A percentile compares a stretch with the other conserved stretches of the same genome.
Conservation (phyloP, 2,329 filamentous ascomycete genomes). For the Colletotrichum sp. region DNA sequence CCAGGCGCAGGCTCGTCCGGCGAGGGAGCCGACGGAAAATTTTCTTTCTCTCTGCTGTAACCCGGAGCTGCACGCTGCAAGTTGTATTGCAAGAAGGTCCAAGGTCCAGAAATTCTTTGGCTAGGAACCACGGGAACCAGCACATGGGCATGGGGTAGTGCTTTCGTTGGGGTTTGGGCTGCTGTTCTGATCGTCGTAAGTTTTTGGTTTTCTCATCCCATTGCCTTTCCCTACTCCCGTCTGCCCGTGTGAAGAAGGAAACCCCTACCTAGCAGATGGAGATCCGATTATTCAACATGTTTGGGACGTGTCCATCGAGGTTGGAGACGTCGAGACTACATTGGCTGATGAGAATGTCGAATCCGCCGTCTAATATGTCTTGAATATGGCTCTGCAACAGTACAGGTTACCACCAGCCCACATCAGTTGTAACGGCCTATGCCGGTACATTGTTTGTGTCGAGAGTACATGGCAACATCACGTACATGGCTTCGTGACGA, state of each 20-base stretch:
- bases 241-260: neutral
- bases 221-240: neutral
- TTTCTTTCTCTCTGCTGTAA: neutral
- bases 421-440: neutral
- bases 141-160: neutral
- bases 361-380: neutral
- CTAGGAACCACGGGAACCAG: neutral
- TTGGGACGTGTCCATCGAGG: neutral
- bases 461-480: neutral
- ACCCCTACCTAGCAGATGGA: neutral
- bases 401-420: neutral
- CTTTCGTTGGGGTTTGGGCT: neutral
- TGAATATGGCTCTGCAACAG: neutral
- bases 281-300: neutral
- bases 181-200: neutral
- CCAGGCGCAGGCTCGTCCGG: neutral
- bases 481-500: neutral
- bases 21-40: constrained; percentile 11
- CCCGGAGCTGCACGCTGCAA: neutral
- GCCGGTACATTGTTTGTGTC: neutral
- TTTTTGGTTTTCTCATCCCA: constrained; percentile 5
- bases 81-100: neutral
- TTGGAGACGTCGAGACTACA: neutral
- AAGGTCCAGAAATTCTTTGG: neutral
- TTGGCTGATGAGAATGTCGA: neutral